A percentile compares a stretch with the other conserved stretches of the same genome.
Conservation (phyloP, 1,284 basidiomycete species). For the Golubevia sp. region DNA sequence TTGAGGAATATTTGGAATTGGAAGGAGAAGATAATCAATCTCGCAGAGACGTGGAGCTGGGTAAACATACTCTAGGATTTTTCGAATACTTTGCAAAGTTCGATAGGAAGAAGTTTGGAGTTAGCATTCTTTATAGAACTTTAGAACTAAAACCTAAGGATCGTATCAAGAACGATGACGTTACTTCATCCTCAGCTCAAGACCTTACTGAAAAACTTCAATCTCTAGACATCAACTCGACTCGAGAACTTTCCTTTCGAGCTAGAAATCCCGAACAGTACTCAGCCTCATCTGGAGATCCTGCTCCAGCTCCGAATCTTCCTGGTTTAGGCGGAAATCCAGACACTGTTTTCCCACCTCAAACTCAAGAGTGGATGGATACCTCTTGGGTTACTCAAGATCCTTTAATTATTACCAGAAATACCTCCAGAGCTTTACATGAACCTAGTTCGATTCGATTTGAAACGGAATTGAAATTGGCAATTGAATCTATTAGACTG, state of each 20-base stretch:
- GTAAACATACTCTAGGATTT: not conserved
- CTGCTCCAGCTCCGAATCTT: no score
- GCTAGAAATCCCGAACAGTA: no score
- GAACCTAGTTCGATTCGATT: not conserved
- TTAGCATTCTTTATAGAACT: not conserved
- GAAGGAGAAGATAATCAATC: not conserved
- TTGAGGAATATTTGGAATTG: not conserved
- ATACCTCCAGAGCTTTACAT: slow-evolving; percentile 16
- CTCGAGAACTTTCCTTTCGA: no score
- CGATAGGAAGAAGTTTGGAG: not conserved
- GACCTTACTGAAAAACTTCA: not conserved
- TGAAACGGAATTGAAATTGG: not conserved
- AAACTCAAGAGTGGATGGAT: slow-evolving; percentile 16
- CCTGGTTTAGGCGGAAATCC: not conserved
- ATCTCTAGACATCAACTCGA: no score
- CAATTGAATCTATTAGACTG: no score
- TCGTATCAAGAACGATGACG: not conserved
- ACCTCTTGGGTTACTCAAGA: slow-evolving; percentile 38
- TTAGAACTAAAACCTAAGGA: not conserved
- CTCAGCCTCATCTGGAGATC: no score
- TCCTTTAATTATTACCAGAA: slow-evolving; percentile 46
- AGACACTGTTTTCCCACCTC: not conserved
- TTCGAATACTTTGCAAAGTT: slow-evolving; percentile 2
- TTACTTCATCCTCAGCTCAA: no score
- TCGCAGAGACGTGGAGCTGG: not conserved